These are phyloP conservation scores for Hypoxylon cercidicola DNA, from an alignment of 495 filamentous ascomycete genomes.

Conservation along the genomic window DNA sequence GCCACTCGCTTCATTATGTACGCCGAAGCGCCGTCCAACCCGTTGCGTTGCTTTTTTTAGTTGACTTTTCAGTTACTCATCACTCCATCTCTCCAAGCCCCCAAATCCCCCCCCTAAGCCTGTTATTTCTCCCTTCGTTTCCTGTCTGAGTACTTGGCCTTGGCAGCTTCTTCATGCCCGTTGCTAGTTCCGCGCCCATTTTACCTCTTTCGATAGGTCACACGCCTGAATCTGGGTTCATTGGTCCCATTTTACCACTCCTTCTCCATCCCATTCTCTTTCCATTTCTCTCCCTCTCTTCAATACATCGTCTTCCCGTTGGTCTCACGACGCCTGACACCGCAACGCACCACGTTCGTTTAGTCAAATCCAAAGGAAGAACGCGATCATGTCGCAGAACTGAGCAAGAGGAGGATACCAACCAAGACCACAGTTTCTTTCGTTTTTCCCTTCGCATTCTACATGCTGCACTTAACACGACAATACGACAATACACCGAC, in stretches of 20 bases:
- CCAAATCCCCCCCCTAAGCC: slow-evolving; percentile 11
- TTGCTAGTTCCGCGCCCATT: slow-evolving; percentile 18
- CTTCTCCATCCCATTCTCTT: slow-evolving; percentile 6
- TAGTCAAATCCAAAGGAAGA: slow-evolving; percentile 18
- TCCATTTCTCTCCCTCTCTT: slow-evolving; percentile 8
- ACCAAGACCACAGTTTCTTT: slow-evolving; percentile 26
- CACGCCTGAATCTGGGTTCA: slow-evolving; percentile 27
- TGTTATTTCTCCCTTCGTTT: slow-evolving; percentile 24
- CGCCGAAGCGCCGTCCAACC: too few species aligned
- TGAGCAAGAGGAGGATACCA: slow-evolving; percentile 24
- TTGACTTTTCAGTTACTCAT: background rate
- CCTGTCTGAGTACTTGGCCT: slow-evolving; percentile 12
- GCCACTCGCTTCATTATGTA: too few species aligned
- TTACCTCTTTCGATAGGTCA: slow-evolving; percentile 32
- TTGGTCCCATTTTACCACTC: background rate
- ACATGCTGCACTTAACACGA: slow-evolving; percentile 10
- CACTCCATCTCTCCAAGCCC: slow-evolving; percentile 23
- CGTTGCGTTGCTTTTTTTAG: too few species aligned
- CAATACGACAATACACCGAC: slow-evolving; percentile 4
- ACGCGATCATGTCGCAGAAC: slow-evolving; percentile 30
- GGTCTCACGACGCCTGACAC: slow-evolving; percentile 17
- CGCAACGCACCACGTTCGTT: slow-evolving; percentile 34
- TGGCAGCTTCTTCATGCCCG: slow-evolving; percentile 7
- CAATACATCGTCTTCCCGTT: background rate
- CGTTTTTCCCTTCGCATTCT: slow-evolving; percentile 24